These are phyloP conservation scores for Pelargonium exstipulatum DNA, from an alignment of 441 rosid genomes.

Conservation along the genomic window DNA sequence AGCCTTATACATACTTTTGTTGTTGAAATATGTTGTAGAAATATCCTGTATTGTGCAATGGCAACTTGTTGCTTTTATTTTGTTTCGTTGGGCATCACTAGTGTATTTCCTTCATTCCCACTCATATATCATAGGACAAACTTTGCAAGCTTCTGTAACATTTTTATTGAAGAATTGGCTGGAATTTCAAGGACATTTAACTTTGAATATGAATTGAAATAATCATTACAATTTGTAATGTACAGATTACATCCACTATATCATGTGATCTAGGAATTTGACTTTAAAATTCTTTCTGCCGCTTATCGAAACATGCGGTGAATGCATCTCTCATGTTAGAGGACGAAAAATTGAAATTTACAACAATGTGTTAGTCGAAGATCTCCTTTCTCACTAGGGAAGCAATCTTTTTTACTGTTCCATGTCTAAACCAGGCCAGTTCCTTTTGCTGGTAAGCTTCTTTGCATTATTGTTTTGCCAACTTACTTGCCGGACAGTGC, in stretches of 20 bases:
- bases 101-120: too few relatives aligned
- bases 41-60: too few relatives aligned
- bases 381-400: constrained; percentile 16
- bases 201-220: constrained; percentile 45
- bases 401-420: constrained; percentile 23
- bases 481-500: constrained; percentile 66
- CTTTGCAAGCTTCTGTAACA: background rate
- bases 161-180: background rate
- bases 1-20: too few relatives aligned
- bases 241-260: constrained; percentile 27
- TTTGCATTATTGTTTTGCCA: constrained; percentile 36
- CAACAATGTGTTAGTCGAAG: constrained; percentile 39
- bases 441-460: constrained; percentile 22
- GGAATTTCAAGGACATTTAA: constrained; percentile 28
- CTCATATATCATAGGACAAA: background rate
- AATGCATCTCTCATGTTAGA: constrained; percentile 33
- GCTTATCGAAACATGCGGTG: constrained; percentile 21
- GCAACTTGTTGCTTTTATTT: too few relatives aligned
- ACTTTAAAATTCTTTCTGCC: constrained; percentile 21
- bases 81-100: too few relatives aligned
- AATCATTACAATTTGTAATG: constrained; percentile 24
- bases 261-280: constrained; percentile 15
- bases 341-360: constrained; percentile 36
- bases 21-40: too few relatives aligned
- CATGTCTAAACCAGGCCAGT: constrained; percentile 22